Evolutionary conservation across 306 rosid genomes (phyloP), one percentile per base, ranked within the genome.

Genomic region (Cucumis hystrix): DNA sequence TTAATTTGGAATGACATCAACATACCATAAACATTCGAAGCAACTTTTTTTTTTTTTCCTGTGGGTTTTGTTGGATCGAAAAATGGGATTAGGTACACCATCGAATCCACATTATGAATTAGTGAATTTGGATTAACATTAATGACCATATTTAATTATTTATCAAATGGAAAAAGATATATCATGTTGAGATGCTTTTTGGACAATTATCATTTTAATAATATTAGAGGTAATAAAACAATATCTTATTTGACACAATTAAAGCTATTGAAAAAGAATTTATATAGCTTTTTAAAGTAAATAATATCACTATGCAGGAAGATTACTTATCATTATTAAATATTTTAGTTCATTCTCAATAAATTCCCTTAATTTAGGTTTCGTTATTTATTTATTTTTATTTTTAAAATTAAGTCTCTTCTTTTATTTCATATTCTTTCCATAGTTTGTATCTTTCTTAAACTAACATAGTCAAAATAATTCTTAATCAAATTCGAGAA

Each of bases 81-180:
- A 45, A 69, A 69, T 69, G 75, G 75, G 75, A 69, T 69, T 69
- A 69, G 57, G 75, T 69, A 37, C 6, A 18, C 33, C 37, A 43
- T 69, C 3, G 51, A 21, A 69, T 1, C 75, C 39, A 69, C 57
- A 45, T 68, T 66, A 47, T 52, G 41, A 37, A 68, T 67, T 64
- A 35, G 71, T 18, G 20, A 35, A 35, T 64, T 64, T 47, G 54
- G 11, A 35, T 64, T 64, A 37, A 37, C 25, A 35, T 64, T 64
- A 35, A 64, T 37, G 5, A 65, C 13, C 21, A 33, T 15, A 5
- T 47, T 63, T 63, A 63, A 35, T 35, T 35, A 28, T 61, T 2
- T 28, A 61, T 25, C 7, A 25, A 60, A 25, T 23, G 8, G 30
- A 60, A 60, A 12, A 61, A 61, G 8, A 23, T 1, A 23, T 23